phyloP scores from a whole-genome alignment of 192 early-diverging fungal species.

The Coemansia pectinata region DNA sequence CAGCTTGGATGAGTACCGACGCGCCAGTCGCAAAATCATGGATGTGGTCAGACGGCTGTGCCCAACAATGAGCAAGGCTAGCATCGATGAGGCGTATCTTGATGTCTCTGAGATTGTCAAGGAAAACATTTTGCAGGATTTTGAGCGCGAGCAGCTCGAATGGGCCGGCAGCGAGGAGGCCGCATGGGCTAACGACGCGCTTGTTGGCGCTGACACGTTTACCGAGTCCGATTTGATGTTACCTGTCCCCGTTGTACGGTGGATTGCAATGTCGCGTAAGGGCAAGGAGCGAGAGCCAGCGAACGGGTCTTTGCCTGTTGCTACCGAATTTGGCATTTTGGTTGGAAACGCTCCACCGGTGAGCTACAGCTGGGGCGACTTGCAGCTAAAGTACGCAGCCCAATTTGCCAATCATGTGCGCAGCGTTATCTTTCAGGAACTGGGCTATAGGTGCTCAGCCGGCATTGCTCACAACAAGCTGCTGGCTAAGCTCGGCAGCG shows the following conservation, averaged over 20 bases:
- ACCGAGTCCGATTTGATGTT: not conserved
- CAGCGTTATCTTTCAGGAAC: constrained; percentile 59
- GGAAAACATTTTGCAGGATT: constrained; percentile 35
- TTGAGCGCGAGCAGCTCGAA: constrained; percentile 26
- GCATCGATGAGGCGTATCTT: constrained; percentile 87
- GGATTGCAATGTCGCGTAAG: constrained; percentile 38
- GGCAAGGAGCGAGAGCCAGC: constrained; percentile 45
- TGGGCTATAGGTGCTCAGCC: constrained; percentile 79
- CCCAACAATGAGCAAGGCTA: constrained; percentile 67
- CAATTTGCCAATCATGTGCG: constrained; percentile 69
- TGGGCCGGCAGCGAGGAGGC: constrained; percentile 5
- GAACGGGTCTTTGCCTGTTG: constrained; percentile 7
- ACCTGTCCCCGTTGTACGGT: constrained; percentile 29
- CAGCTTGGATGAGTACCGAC: constrained; percentile 78
- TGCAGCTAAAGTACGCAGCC: constrained; percentile 77
- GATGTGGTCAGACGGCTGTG: constrained; percentile 61
- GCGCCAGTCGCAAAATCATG: constrained; percentile 74
- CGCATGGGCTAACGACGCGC: not conserved
- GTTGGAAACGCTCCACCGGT: constrained; percentile 35
- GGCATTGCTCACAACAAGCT: constrained; percentile 86
- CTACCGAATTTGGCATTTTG: constrained; percentile 54
- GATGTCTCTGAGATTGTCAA: constrained; percentile 78
- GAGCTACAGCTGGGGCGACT: constrained; percentile 67
- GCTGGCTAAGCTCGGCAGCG: constrained; percentile 83
- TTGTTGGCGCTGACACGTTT: not conserved